phyloP scores from a whole-genome alignment of 148 eudicot genomes.

The Cornus controversa region DNA sequence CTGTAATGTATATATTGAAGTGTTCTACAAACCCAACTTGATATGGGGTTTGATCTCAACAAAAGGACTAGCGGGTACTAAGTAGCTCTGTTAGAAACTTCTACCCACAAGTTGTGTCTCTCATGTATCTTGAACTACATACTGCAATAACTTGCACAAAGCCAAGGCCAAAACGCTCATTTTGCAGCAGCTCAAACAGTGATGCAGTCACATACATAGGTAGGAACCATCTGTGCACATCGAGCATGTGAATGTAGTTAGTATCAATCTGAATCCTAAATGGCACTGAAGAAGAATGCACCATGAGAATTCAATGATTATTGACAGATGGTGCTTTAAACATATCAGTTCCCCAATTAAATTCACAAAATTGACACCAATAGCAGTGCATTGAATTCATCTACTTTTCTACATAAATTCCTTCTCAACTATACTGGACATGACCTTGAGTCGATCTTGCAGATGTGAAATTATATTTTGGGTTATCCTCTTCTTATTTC shows the following conservation, averaged over 20 bases:
- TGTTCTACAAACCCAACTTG: neutral
- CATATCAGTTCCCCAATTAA: neutral
- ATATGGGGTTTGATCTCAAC: neutral
- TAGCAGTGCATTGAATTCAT: slow-evolving; percentile 4
- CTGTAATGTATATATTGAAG: neutral
- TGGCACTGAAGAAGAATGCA: neutral
- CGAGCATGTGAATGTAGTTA: neutral
- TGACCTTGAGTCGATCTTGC: slow-evolving; percentile 60
- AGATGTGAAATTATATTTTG: slow-evolving; percentile 70
- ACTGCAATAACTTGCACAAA: no score
- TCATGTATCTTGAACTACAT: neutral
- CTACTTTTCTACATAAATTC: slow-evolving; percentile 49
- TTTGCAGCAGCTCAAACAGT: neutral
- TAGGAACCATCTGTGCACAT: neutral
- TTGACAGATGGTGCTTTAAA: neutral
- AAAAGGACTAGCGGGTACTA: neutral
- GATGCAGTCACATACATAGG: neutral
- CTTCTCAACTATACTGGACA: slow-evolving; percentile 79
- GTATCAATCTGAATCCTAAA: neutral
- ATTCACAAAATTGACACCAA: neutral
- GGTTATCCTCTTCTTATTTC: slow-evolving; percentile 71
- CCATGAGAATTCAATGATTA: neutral
- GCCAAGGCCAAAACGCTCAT: neutral
- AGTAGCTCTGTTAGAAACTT: neutral
- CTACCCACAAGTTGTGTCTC: neutral